phyloP scores from a whole-genome alignment of 2,329 filamentous ascomycete genomes.

The Zelopaecilomyces penicillatus region DNA sequence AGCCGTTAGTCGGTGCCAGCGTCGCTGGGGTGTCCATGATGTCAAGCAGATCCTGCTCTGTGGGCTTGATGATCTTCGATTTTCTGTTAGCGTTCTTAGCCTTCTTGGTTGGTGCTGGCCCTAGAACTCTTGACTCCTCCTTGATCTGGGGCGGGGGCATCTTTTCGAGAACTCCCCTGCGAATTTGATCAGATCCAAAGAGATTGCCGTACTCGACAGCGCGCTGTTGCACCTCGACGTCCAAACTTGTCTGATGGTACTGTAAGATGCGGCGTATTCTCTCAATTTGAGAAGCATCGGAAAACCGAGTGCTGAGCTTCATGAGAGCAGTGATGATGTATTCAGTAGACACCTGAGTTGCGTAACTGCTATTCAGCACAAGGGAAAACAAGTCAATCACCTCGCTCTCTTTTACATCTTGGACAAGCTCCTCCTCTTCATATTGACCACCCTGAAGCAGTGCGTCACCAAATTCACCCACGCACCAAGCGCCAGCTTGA shows the following conservation, averaged over 20 bases:
- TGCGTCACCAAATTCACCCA: constrained; percentile 91
- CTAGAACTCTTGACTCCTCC: constrained; percentile 85
- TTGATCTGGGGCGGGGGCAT: constrained; percentile 98
- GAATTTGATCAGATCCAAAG: constrained; percentile 82
- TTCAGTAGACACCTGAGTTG: constrained; percentile 82
- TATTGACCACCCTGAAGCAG: constrained; percentile 85
- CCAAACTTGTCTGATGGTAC: constrained; percentile 74
- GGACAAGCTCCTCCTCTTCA: constrained; percentile 84
- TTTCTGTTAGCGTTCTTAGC: constrained; percentile 64
- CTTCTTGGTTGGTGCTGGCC: constrained; percentile 61
- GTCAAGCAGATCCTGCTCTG: constrained; percentile 87
- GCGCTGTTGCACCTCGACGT: constrained; percentile 92
- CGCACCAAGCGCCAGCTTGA: constrained; percentile 90
- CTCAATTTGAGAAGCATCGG: constrained; percentile 77
- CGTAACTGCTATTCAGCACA: constrained; percentile 91
- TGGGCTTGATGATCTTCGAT: constrained; percentile 69
- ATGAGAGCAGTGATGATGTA: constrained; percentile 94
- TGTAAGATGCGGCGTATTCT: constrained; percentile 72
- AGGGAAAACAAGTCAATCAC: constrained; percentile 86
- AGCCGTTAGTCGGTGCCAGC: constrained; percentile 41
- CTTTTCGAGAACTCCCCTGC: constrained; percentile 85
- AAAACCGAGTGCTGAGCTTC: constrained; percentile 85
- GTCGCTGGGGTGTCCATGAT: constrained; percentile 71
- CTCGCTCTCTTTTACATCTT: constrained; percentile 74
- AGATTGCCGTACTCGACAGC: constrained; percentile 92